Conservation (phyloP, 192 early-diverging fungal genomes). For the Coemansia asiatica region DNA sequence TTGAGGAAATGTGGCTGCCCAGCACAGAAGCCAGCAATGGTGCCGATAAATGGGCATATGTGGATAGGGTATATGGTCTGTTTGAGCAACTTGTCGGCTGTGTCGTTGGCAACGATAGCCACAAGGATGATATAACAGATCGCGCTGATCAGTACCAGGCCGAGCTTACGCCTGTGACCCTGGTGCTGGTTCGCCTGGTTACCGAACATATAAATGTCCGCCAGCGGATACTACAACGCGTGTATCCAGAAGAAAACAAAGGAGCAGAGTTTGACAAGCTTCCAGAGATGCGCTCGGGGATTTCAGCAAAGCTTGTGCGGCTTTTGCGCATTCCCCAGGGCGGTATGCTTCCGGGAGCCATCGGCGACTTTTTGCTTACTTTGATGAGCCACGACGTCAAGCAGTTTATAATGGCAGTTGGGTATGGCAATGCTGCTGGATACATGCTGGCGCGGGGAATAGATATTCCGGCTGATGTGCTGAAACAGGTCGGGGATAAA, state of each 20-base stretch:
- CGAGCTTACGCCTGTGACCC: slow-evolving; percentile 36
- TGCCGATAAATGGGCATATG: slow-evolving; percentile 9
- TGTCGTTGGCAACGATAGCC: not conserved
- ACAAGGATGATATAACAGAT: not conserved
- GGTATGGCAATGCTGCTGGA: slow-evolving; percentile 93
- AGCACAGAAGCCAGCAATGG: not conserved
- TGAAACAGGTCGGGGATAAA: slow-evolving; percentile 17
- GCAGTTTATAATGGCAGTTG: slow-evolving; percentile 61
- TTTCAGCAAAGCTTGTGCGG: slow-evolving; percentile 33
- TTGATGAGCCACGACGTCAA: slow-evolving; percentile 43
- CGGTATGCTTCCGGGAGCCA: slow-evolving; percentile 35
- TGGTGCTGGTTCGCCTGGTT: slow-evolving; percentile 39
- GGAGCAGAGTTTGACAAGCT: slow-evolving; percentile 21
- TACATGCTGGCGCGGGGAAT: slow-evolving; percentile 79
- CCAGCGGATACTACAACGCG: slow-evolving; percentile 19
- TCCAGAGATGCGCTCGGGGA: slow-evolving; percentile 36
- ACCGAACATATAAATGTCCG: slow-evolving; percentile 30
- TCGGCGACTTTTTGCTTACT: slow-evolving; percentile 43
- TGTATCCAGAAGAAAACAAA: slow-evolving; percentile 20
- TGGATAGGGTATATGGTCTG: slow-evolving; percentile 12
- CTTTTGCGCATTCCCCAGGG: slow-evolving; percentile 36
- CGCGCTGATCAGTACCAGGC: slow-evolving; percentile 5
- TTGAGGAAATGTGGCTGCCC: slow-evolving; percentile 33
- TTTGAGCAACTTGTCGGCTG: slow-evolving; percentile 14
- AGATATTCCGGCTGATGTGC: slow-evolving; percentile 48